phyloP scores from a whole-genome alignment of 768 basidiomycete genomes.

The Mycena amicta region DNA sequence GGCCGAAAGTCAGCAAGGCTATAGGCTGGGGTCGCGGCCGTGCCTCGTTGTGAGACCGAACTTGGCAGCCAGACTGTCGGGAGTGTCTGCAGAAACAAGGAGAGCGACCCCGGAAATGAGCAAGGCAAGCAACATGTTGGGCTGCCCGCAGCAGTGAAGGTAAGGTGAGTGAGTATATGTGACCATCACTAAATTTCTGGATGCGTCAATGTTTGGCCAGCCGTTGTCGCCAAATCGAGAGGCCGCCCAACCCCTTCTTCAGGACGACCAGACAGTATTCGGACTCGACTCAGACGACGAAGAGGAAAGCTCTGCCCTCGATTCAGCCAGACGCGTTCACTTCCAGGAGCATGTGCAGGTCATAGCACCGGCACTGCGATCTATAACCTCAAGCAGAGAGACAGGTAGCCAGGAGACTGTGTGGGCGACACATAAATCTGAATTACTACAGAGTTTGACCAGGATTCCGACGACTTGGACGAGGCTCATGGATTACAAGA shows the following conservation, averaged over 20 bases:
- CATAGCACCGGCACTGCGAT: slow-evolving; percentile 68
- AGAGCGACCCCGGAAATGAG: slow-evolving; percentile 3
- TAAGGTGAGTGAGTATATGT: not conserved
- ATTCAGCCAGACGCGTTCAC: slow-evolving; percentile 45
- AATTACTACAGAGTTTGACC: slow-evolving; percentile 67
- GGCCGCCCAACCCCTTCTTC: slow-evolving; percentile 56
- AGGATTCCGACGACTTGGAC: slow-evolving; percentile 82
- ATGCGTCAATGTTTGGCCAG: slow-evolving; percentile 9
- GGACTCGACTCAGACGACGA: slow-evolving; percentile 55
- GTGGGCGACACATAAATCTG: too few species aligned
- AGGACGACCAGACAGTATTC: slow-evolving; percentile 51
- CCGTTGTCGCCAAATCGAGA: slow-evolving; percentile 32
- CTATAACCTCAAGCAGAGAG: slow-evolving; percentile 77
- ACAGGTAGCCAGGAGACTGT: too few species aligned
- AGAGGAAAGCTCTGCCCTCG: slow-evolving; percentile 37
- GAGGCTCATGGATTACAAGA: slow-evolving; percentile 38
- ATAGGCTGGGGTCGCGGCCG: slow-evolving; percentile 29
- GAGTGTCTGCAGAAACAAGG: slow-evolving; percentile 17
- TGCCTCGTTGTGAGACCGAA: slow-evolving; percentile 24
- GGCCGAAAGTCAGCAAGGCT: slow-evolving; percentile 45
- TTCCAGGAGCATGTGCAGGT: slow-evolving; percentile 73
- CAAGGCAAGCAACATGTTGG: slow-evolving; percentile 5
- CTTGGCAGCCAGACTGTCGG: slow-evolving; percentile 12
- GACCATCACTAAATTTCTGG: slow-evolving; percentile 1
- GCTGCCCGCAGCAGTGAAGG: not conserved